Base-by-base conservation (phyloP, 805 yeast species). In the Metschnikowia henanensis region DNA sequence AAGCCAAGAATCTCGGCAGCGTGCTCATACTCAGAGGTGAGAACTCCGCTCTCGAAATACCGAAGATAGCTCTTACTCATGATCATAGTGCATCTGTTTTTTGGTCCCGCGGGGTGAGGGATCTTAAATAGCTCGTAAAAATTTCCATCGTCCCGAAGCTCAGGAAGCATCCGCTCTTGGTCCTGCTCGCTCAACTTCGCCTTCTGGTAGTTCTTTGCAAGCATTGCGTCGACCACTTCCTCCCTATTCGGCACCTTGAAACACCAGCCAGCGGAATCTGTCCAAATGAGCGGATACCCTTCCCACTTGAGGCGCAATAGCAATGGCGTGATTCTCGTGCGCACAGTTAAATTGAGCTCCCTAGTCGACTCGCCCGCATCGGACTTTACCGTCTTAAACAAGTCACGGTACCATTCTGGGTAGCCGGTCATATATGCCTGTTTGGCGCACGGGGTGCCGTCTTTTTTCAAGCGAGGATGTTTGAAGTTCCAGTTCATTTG, bases 401-500 rank as follows among this genome's bases (percentile, higher is more conserved):
- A 57, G 20, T 80, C 81, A 47, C 85, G 78, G 62, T 87, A 95
- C 99, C 99, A 94, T 52, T 84, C 84, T 0, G 99, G 99, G 55
- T 75, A 88, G 0, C 97, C 98, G 0, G 96, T 95, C 36, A 88
- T 59, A 54, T 79, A 89, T 1, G 76, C 74, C 61, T 88, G 96
- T 20, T 77, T 80, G 42, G 87, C 86, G 19, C 69, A 75, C 1
- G 88, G 87, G 3, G 65, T 66, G 2, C 94, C 95, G 30, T 77
- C 72, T 58, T 88, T 88, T 12, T 83, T 87, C 32, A 80, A 50
- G 40, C 80, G 75, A 0, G 75, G 60, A 1, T 86, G 84, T 25
- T 71, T 72, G 2, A 84, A 67, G 0, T 81, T 76, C 99, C 99
- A 94, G 61, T 94, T 89, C 45, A 94, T 69, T 62, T 95, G 99